Evolutionary conservation across 2,329 filamentous ascomycete species (phyloP), one percentile per base, ranked within the genome.

Genomic region (Drechslerella coelobrocha): DNA sequence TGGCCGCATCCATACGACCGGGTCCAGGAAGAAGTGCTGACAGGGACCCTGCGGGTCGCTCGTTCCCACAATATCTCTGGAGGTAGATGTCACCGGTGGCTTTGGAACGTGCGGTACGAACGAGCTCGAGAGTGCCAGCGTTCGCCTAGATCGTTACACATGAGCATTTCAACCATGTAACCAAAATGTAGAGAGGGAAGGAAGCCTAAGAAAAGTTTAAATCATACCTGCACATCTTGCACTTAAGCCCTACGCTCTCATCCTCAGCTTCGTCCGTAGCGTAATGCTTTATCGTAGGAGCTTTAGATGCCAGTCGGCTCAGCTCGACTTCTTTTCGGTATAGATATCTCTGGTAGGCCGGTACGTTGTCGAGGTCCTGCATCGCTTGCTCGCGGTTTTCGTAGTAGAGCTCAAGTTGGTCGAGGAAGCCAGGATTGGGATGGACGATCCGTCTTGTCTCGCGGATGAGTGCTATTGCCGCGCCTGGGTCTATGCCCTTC

Each of bases 1-100:
- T 0, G 87, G 82, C 5, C 90, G 87, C 94, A 99, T 99, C 94
- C 94, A 99, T 12, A 90, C 90, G 31, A 99, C 82, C 0, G 94
- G 91, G 76, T 97, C 92, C 73, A 97, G 80, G 79, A 97, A 97
- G 78, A 92, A 86, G 79, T 97, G 93, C 19, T 89, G 88, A 76
- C 94, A 99, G 8, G 31, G 81, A 77, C 14, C 77, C 74, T 39
- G 77, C 75, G 24, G 29, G 34, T 5, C 24, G 34, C 48, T 61
- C 14, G 52, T n/a, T 2, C 39, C 47, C 7, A 8, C 45, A 3
- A 62, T 29, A 10, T 29, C 39, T 68, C 29, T 72, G 47, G 52
- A 73, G 29, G 21, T 63, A 26, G 61, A 55, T 24, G 48, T 45
- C 8, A 63, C 54, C 1, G 60, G 56, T 23, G 59, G 60, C 17